Evolutionary conservation across 805 yeast species (phyloP), one percentile per base, ranked within the genome.

Genomic region (Starmerella bombicola): DNA sequence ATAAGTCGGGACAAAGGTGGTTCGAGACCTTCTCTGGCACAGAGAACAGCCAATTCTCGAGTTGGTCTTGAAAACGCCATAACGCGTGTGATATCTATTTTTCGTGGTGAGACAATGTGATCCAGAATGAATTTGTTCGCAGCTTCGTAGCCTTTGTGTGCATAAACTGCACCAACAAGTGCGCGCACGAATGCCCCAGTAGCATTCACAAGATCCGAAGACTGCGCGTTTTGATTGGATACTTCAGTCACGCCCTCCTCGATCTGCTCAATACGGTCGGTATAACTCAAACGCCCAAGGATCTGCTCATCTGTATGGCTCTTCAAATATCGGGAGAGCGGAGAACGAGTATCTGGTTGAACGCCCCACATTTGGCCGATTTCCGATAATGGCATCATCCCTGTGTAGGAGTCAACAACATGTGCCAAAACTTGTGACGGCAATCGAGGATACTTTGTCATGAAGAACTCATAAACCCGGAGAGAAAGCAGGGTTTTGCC

Each of bases 281-380:
- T 42, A 43, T 33, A 61, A 44, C 55, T 41, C 30, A 58, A 52
- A 12, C 52, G 43, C 33, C 95, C 95, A 53, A 74, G 71, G 42
- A 73, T 70, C 56, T 77, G 68, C 45, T 73, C 69, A 46, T 72
- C 74, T 15, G 80, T 74, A 57, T 80, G 93, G 40, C 78, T 72
- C 24, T 78, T 68, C 50, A 84, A 64, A 52, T 70, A 74, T 53
- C 83, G 74, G 36, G 77, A 76, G 44, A 84, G 60, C 34, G 76
- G 68, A 17, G 82, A 63, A 5, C 75, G 64, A 6, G 63, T 61
- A 56, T 86, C 96, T 15, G 71, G 68, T 61, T 84, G 86, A 36
- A 91, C 76, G 63, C 98, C 98, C 96, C 96, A 91, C 17, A 57
- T 44, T 53, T 68, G 70, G 26, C 85, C 95, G 20, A 85, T 65